Evolutionary conservation across 768 basidiomycete genomes (phyloP).

Genomic region (Infundibulicybe gibba): DNA sequence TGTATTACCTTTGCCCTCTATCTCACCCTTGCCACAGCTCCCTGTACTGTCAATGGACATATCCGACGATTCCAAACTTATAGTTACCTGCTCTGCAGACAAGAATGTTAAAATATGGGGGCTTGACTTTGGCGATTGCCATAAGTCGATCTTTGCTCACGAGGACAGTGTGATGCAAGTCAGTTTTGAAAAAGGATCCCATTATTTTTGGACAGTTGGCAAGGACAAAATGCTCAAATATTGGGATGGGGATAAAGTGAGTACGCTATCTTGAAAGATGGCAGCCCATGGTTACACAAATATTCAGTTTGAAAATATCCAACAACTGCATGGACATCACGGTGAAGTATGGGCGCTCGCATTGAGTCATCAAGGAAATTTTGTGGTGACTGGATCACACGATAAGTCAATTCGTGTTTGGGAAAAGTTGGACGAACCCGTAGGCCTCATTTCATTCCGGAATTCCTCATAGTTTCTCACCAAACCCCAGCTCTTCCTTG

Average conservation of each 20-base stretch:
- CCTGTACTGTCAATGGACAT: conserved; percentile 99
- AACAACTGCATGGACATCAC: conserved; percentile 94
- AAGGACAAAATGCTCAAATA: conserved; percentile 95
- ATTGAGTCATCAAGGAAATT: conserved; percentile 82
- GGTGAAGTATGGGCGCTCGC: conserved; percentile 95
- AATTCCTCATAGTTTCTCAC: neutral
- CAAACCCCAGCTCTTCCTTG: conserved; percentile 74
- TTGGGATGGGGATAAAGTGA: conserved; percentile 98
- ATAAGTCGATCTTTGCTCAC: conserved; percentile 96
- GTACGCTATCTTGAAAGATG: conserved; percentile 5
- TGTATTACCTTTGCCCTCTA: neutral
- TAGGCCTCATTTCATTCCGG: conserved; percentile 28
- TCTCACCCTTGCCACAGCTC: conserved; percentile 45
- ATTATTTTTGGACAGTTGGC: conserved; percentile 96
- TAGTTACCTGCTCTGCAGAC: conserved; percentile 96
- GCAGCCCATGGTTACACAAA: neutral
- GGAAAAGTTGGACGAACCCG: conserved; percentile 98
- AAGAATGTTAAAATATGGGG: conserved; percentile 99
- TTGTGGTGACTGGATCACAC: conserved; percentile 95
- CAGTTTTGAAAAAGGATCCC: conserved; percentile 80
- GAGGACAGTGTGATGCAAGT: conserved; percentile 98
- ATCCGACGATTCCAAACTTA: conserved; percentile 91
- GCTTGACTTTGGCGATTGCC: conserved; percentile 98
- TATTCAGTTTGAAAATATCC: conserved; percentile 89
- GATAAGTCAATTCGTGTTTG: conserved; percentile 99